Percentiles rank a stretch among this genome's conserved stretches.
phyloP scores from a whole-genome alignment of 2,329 filamentous ascomycete genomes.

The Pestalotiopsis sp. region DNA sequence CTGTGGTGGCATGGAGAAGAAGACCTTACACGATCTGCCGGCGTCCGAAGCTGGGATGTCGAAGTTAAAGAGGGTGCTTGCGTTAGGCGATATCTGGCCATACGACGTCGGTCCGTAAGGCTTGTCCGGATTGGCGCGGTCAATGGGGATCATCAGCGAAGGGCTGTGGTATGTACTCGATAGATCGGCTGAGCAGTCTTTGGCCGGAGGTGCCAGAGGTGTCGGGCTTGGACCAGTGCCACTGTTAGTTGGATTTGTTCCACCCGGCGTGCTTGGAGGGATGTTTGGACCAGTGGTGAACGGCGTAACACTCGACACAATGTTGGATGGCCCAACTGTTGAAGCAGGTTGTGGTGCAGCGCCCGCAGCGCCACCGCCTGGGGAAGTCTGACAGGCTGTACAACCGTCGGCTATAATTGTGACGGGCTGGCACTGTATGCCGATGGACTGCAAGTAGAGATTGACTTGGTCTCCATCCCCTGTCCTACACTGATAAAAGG shows the following conservation, averaged over 20 bases:
- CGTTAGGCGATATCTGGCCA: conserved; percentile 54
- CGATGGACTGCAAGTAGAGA: conserved; percentile 49
- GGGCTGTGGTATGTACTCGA: conserved; percentile 19
- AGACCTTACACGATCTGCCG: conserved; percentile 63
- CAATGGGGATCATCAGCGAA: conserved; percentile 53
- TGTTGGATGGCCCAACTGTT: background rate
- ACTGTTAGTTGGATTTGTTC: background rate
- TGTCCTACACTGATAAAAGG: conserved; percentile 65
- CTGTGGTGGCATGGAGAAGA: conserved; percentile 65
- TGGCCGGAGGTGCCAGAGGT: conserved; percentile 1
- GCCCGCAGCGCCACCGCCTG: background rate
- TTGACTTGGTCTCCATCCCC: conserved; percentile 57
- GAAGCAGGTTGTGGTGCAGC: conserved; percentile 7
- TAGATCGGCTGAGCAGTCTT: conserved; percentile 9
- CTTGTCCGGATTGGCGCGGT: conserved; percentile 53
- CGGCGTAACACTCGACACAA: conserved; percentile 6
- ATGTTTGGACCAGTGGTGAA: conserved; percentile 7
- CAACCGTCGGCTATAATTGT: conserved; percentile 46
- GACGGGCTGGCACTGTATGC: conserved; percentile 50
- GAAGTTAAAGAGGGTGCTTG: conserved; percentile 70
- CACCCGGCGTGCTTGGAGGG: background rate
- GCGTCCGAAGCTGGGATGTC: conserved; percentile 57
- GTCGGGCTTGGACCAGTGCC: conserved; percentile 1
- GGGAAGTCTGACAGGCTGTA: conserved; percentile 13
- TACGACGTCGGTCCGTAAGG: conserved; percentile 56